Base-by-base conservation (phyloP, 108 stramenopile species). In the Bacterosira constricta region DNA sequence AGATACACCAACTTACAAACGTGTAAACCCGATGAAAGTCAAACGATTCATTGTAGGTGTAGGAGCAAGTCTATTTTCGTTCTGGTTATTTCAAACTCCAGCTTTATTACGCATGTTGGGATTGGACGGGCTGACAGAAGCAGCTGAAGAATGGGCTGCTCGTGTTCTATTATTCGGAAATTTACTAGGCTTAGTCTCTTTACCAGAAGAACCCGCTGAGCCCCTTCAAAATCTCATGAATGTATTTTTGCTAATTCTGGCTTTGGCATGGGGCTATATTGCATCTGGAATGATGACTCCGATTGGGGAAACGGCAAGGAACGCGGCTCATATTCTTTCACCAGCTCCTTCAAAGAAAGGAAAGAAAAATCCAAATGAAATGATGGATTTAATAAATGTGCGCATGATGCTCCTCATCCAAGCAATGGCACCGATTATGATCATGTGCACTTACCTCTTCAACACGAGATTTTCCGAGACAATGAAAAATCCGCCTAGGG, bases 81-180 rank as follows among this genome's bases (percentile, higher is more conserved):
- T 75, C 25, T 80, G 79, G 79, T 36, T 80, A 10, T 75, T 80
- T 45, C 57, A 69, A 45, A 80, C 79, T 53, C 79, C 79, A 34
- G 36, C 73, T 17, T 36, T 80, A 18, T 34, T 80, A 15, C 66
- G 73, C 21, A 32, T 41, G 30, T 75, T 80, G 23, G 73, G 74
- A 11, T 36, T 80, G 37, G 54, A 38, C 36, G 66, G 67, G 4
- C 41, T 80, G 9, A 51, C 55, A 13, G 46, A 59, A 34, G 73
- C 73, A 17, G 52, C 36, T 7, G 73, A 80, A 46, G 79, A 80
- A 63, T 41, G 45, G 13, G 54, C 50, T 18, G 79, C 57, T 17
- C 73, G 79, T 21, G 15, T 75, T n/a, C 42, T 80, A 18, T 45
- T 80, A 17, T 62, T 74, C 0, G 58, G 50, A 18, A 68, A 75